A percentile compares a stretch with the other conserved stretches of the same genome.
Conservation (phyloP, 345 rosid genomes). For the Euphorbia peplus region DNA sequence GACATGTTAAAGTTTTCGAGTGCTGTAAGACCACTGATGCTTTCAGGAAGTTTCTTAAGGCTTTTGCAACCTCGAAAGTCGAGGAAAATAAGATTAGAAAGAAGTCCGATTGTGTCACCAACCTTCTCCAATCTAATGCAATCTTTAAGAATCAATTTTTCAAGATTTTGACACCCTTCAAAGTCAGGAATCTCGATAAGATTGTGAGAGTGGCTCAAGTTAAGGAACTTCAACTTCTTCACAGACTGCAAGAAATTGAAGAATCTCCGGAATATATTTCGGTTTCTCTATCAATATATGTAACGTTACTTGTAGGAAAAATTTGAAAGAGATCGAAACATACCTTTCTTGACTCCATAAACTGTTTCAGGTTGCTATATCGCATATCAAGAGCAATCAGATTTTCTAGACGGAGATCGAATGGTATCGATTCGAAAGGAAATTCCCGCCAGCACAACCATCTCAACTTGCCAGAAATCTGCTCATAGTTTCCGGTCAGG, state of each 20-base stretch:
- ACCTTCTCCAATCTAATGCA: constrained; percentile 15
- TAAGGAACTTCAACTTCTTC: constrained; percentile 15
- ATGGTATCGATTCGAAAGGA: constrained; percentile 3
- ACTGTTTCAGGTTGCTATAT: constrained; percentile 4
- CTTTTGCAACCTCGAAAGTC: constrained; percentile 10
- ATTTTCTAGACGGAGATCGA: neutral
- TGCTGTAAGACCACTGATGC: constrained; percentile 3
- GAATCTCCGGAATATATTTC: neutral
- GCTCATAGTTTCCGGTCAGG: neutral
- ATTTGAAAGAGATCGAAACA: neutral
- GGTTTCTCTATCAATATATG: neutral
- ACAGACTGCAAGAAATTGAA: neutral
- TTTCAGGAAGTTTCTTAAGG: constrained; percentile 14
- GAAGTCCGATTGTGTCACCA: neutral
- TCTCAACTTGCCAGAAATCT: constrained; percentile 9
- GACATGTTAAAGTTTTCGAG: constrained; percentile 6
- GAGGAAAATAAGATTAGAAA: neutral
- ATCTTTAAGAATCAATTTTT: constrained; percentile 8
- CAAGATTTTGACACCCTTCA: neutral
- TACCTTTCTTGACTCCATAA: neutral
- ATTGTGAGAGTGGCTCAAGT: constrained; percentile 8
- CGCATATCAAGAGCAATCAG: constrained; percentile 13
- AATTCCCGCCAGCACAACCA: constrained; percentile 20
- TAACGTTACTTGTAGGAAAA: neutral
- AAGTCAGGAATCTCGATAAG: constrained; percentile 6